phyloP scores from a whole-genome alignment of 257 asterid genomes.

The Nicotiana knightiana region DNA sequence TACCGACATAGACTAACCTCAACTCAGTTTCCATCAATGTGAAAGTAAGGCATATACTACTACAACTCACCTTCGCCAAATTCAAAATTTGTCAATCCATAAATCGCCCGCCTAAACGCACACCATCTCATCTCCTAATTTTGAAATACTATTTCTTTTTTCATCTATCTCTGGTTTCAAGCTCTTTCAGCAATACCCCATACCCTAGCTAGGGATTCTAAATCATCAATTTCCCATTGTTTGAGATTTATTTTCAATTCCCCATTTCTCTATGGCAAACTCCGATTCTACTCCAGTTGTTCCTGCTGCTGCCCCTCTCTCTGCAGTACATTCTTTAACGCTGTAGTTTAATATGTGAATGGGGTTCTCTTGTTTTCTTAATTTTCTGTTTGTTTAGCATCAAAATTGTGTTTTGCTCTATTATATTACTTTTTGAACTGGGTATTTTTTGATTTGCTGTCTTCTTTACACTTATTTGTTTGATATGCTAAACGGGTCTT shows the following conservation, averaged over 20 bases:
- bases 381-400: background rate
- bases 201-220: slow-evolving; percentile 10
- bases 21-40: background rate
- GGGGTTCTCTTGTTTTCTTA: background rate
- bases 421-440: background rate
- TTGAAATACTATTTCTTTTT: background rate
- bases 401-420: background rate
- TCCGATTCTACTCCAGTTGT: slow-evolving; percentile 36
- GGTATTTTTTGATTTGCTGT: background rate
- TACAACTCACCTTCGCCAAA: background rate
- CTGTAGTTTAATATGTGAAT: background rate
- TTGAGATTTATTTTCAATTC: background rate
- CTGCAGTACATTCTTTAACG: slow-evolving; percentile 19
- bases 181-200: background rate
- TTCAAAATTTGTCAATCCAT: slow-evolving; percentile 2
- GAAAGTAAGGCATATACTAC: background rate
- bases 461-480: background rate
- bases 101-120: slow-evolving; percentile 42
- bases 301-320: slow-evolving; percentile 36
- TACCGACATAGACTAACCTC: background rate
- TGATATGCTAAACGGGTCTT: background rate
- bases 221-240: slow-evolving; percentile 1
- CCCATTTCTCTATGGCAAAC: slow-evolving; percentile 37
- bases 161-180: background rate
- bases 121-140: background rate